Conservation (phyloP, 2,329 filamentous ascomycete genomes). For the Aspergillus thermomutatus region DNA sequence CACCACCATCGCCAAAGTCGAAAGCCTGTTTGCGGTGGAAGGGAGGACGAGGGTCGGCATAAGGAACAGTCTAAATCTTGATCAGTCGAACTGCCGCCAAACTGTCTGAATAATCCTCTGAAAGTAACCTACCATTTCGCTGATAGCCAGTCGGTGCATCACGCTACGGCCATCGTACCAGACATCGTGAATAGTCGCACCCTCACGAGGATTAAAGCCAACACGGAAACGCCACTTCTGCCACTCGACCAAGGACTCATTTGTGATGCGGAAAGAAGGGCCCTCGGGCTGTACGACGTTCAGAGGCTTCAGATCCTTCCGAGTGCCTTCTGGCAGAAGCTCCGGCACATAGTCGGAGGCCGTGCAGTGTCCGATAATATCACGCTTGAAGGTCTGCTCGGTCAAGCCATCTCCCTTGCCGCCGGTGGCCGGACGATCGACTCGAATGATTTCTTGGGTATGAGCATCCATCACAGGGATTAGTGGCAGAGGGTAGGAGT, state of each 20-base stretch:
- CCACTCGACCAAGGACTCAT: conserved; percentile 50
- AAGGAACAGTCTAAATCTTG: conserved; percentile 50
- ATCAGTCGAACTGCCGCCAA: neutral
- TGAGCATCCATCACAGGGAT: conserved; percentile 56
- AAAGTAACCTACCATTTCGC: conserved; percentile 59
- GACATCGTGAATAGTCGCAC: conserved; percentile 67
- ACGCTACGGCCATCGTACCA: conserved; percentile 64
- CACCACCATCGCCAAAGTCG: conserved; percentile 67
- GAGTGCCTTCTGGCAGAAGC: conserved; percentile 43
- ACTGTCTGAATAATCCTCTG: neutral
- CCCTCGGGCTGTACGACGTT: conserved; percentile 70
- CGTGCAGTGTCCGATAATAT: conserved; percentile 52
- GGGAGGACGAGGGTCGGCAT: conserved; percentile 62
- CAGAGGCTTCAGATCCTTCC: conserved; percentile 63
- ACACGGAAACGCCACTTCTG: conserved; percentile 69
- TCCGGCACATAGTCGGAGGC: conserved; percentile 51
- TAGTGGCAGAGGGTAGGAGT: conserved; percentile 54
- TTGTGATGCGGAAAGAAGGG: conserved; percentile 55
- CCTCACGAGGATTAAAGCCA: conserved; percentile 57
- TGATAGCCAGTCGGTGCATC: conserved; percentile 64
- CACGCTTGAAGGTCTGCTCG: conserved; percentile 39
- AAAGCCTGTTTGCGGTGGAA: conserved; percentile 70
- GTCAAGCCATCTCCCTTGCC: conserved; percentile 49
- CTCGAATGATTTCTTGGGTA: conserved; percentile 53
- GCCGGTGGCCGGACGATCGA: conserved; percentile 56